Evolutionary conservation across 2,329 filamentous ascomycete genomes (phyloP).

Genomic region (Alternaria novae-zelandiae): DNA sequence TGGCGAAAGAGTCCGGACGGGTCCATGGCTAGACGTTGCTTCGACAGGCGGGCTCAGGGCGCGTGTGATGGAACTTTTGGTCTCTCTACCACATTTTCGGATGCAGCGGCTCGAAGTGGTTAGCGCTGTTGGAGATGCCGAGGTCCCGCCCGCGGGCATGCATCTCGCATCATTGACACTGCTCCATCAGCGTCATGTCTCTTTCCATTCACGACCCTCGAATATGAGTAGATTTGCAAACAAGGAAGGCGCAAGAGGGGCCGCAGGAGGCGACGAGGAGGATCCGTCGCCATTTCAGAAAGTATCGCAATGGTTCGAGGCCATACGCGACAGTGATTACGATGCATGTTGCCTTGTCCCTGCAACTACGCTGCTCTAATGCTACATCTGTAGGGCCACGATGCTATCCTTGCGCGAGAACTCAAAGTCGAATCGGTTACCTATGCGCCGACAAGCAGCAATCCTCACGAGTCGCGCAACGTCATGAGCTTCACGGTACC

Average conservation of each 20-base stretch:
- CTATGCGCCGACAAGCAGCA: slow-evolving; percentile 28
- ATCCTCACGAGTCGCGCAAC: slow-evolving; percentile 45
- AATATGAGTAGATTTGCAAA: slow-evolving; percentile 4
- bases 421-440: slow-evolving; percentile 46
- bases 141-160: slow-evolving; percentile 12
- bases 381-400: slow-evolving; percentile 35
- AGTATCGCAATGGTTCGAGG: slow-evolving; percentile 31
- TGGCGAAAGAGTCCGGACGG: slow-evolving; percentile 30
- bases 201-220: neutral
- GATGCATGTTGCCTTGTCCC: slow-evolving; percentile 25
- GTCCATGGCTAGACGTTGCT: slow-evolving; percentile 29
- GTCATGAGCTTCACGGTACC: slow-evolving; percentile 56
- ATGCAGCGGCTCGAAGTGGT: neutral
- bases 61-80: neutral
- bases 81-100: slow-evolving; percentile 1
- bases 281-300: slow-evolving; percentile 27
- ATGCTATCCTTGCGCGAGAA: slow-evolving; percentile 35
- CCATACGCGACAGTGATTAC: slow-evolving; percentile 27
- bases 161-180: slow-evolving; percentile 3
- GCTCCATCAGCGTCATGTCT: neutral
- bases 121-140: slow-evolving; percentile 12
- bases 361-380: slow-evolving; percentile 13
- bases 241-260: neutral
- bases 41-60: neutral
- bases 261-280: neutral